Evolutionary conservation across 169 alveolate genomes (phyloP), one percentile per base, ranked within the genome.

Genomic region (Cryptosporidium meleagridis): DNA sequence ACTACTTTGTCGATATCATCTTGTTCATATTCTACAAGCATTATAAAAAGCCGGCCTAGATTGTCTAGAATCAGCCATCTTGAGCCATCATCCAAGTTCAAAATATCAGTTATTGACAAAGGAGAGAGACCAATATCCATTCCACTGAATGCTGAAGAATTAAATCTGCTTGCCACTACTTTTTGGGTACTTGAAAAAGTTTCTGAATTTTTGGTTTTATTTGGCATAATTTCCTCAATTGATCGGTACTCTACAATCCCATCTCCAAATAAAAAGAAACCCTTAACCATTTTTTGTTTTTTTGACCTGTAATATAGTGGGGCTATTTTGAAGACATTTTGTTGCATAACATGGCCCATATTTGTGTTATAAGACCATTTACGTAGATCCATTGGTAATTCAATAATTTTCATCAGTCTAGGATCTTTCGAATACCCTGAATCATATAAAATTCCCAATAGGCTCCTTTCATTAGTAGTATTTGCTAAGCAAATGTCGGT

Each of bases 201-300:
- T 14, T 44, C 48, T 39, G 31, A 44, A 37, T 39, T 41, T 62
- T 65, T 59, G 9, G 41, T 21, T 16, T 80, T 80, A 65, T 62
- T 80, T 3, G 73, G 75, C 53, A 80, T 37, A 23, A 80, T 45
- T 16, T 80, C 89, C 51, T 65, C 89, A 35, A 80, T 18, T 3
- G 80, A 26, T 23, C 41, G n/a, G 52, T 80, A 80, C 37, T 62
- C 67, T 26, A 80, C 89, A 21, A 65, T 21, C 41, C 89, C 89
- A 41, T 80, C 89, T 18, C 89, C 89, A 62, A 80, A 80, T 41
- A 80, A 80, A 65, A 80, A 65, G 51, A 80, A 65, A 8, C 89
- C 89, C 9, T 58, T 61, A 12, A 44, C 45, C n/a, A 29, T 45
- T n/a, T 39, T 59, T 31, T 80, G 45, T 12, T 39, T 67, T 48